Evolutionary conservation across 768 basidiomycete species (phyloP), one percentile per base, ranked within the genome.

Genomic region (Mycena rosella): DNA sequence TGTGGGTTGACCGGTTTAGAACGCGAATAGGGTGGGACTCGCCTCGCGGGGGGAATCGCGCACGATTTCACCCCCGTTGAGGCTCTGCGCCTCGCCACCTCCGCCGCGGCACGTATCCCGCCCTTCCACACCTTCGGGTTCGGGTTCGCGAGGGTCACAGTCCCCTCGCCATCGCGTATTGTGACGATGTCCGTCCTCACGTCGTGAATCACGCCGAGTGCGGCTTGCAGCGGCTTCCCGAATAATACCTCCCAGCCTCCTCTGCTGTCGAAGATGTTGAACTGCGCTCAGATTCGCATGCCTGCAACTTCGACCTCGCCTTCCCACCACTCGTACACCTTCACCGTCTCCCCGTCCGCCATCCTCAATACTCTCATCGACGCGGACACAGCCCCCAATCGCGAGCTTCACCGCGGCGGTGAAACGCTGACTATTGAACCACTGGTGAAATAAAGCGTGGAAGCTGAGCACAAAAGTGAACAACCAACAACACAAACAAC

Each of bases 321-420:
- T 47, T 49, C 57, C 74, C 76, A 77, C 4, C 27, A 24, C n/a
- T 69, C 76, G 27, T 44, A 3, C 4, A 70, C 70, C 8, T 49
- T 42, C 9, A 76, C 70, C 1, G 75, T 27, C 24, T 20, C 29
- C 0, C 79, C 77, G 61, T 81, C 72, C 18, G 79, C 81, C 80
- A 82, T 79, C 4, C 75, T 36, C 5, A 82, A 67, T 0, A 20
- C 29, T 29, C 49, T 57, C 47, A 2, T 48, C 24, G 47, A 11
- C 24, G 47, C 8, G 13, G 8, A 8, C 24, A 13, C 47, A 24
- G 3, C 5, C 47, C 47, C 47, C 47, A 48, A 56, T n/a, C 54
- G 34, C 36, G 15, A 11, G 8, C n/a, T n/a, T n/a, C n/a, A 27
- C n/a, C 54, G 40, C 24, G 6, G 20, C 54, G 9, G 2, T 42